Conservation (phyloP, 345 rosid genomes). For the Erodium maritimum region DNA sequence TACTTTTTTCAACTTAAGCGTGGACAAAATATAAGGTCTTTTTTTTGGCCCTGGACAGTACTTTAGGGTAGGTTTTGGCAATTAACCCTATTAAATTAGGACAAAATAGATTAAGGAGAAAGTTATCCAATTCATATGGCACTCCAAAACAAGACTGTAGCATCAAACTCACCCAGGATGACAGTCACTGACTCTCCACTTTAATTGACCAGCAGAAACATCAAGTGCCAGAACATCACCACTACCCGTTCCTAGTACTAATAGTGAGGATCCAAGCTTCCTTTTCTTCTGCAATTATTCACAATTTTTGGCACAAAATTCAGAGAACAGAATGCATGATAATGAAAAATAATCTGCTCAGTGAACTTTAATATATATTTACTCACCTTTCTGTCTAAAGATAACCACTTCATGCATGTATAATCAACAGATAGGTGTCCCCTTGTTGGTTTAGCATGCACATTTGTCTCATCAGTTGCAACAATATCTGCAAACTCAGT, state of each 20-base stretch:
- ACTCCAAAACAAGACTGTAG: conserved; percentile 1
- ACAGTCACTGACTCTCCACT: conserved; percentile 77
- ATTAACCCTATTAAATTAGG: too few species aligned
- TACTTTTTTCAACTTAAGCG: too few species aligned
- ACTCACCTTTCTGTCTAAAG: conserved; percentile 46
- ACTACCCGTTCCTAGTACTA: conserved; percentile 79
- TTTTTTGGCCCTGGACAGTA: too few species aligned
- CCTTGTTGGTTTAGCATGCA: conserved; percentile 29
- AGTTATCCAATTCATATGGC: too few species aligned
- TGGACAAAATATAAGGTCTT: too few species aligned
- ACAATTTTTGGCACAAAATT: conserved; percentile 1
- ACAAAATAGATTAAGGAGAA: too few species aligned
- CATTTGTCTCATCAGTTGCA: conserved; percentile 25
- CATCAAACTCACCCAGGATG: conserved; percentile 74
- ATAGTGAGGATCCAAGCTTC: conserved; percentile 50
- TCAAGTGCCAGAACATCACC: conserved; percentile 89
- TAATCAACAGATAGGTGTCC: conserved; percentile 68
- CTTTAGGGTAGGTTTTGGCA: too few species aligned
- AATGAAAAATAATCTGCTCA: background rate
- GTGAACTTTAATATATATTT: background rate
- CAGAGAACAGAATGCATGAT: background rate
- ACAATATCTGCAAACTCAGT: conserved; percentile 70
- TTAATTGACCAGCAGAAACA: conserved; percentile 79
- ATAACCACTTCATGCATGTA: conserved; percentile 75
- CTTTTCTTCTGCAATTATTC: conserved; percentile 54